Conservation (phyloP, 2,329 filamentous ascomycete species). For the Trichoderma pleuroti region DNA sequence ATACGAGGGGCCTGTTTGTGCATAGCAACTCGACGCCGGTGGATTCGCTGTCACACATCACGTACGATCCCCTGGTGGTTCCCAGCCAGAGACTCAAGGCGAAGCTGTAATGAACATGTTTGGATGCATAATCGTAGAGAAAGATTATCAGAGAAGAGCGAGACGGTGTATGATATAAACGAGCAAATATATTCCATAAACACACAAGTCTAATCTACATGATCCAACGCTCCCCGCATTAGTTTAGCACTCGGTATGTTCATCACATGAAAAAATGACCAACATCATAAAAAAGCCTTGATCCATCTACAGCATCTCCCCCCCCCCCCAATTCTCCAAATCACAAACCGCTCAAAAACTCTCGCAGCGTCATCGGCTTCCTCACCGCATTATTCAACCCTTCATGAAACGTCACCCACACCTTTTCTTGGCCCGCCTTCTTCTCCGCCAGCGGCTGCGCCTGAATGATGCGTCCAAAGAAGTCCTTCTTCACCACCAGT, state of each 20-base stretch:
- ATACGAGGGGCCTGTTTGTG: slow-evolving; percentile 64
- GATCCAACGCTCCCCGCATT: background rate
- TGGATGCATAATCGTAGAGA: background rate
- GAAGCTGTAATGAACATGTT: slow-evolving; percentile 42
- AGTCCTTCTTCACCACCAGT: slow-evolving; percentile 64
- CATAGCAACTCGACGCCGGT: slow-evolving; percentile 48
- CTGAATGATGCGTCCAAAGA: slow-evolving; percentile 74
- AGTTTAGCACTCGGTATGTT: background rate
- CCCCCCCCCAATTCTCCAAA: too few relatives aligned
- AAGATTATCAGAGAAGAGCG: background rate
- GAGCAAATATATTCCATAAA: background rate
- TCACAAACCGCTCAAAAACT: slow-evolving; percentile 68
- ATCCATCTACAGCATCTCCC: background rate
- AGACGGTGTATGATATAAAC: slow-evolving; percentile 2
- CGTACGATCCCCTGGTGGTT: slow-evolving; percentile 53
- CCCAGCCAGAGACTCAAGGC: slow-evolving; percentile 51
- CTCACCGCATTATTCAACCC: slow-evolving; percentile 88
- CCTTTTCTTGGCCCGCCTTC: slow-evolving; percentile 52
- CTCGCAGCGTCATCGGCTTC: slow-evolving; percentile 77
- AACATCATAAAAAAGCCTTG: background rate
- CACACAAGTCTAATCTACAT: background rate
- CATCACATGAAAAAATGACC: background rate
- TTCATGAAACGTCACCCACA: slow-evolving; percentile 89
- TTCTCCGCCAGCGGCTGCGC: slow-evolving; percentile 37
- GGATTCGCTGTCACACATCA: slow-evolving; percentile 46